Conservation (phyloP, 179 eudicot genomes). For the Camellia oleifera region DNA sequence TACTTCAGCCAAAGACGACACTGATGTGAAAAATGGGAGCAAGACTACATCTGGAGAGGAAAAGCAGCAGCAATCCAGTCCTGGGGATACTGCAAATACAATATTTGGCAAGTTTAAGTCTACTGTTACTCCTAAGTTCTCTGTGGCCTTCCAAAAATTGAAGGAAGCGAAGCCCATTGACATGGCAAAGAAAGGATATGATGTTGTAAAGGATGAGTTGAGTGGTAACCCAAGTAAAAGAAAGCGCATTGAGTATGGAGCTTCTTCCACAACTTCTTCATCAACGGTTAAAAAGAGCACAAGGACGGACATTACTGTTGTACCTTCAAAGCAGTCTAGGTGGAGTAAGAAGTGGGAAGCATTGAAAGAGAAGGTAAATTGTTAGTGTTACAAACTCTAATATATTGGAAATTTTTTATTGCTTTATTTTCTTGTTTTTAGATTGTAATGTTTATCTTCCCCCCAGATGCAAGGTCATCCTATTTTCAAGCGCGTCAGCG, state of each 20-base stretch:
- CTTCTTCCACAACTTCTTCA: constrained; percentile 45
- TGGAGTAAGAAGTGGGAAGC: constrained; percentile 86
- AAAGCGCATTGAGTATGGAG: constrained; percentile 51
- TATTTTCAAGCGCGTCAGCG: constrained; percentile 63
- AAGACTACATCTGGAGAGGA: constrained; percentile 39
- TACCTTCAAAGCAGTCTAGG: constrained; percentile 66
- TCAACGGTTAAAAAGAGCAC: constrained; percentile 49
- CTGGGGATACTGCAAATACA: constrained; percentile 44
- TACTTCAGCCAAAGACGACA: constrained; percentile 17
- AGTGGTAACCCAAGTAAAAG: constrained; percentile 66
- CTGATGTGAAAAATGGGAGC: constrained; percentile 32
- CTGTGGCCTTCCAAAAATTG: constrained; percentile 65
- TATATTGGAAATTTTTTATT: background rate
- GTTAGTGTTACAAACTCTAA: background rate
- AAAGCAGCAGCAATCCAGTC: constrained; percentile 49
- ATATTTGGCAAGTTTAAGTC: constrained; percentile 59
- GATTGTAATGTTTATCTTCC: constrained; percentile 14
- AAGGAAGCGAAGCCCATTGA: constrained; percentile 84
- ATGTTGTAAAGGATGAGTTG: constrained; percentile 83
- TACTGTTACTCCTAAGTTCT: constrained; percentile 60
- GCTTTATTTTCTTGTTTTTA: constrained; percentile 3
- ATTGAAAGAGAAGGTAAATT: constrained; percentile 62
- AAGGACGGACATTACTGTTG: constrained; percentile 70
- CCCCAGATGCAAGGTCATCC: constrained; percentile 74
- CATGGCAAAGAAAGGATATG: constrained; percentile 75